Percentiles rank a stretch among this genome's conserved stretches.
phyloP scores from a whole-genome alignment of 495 filamentous ascomycete genomes.

The Corynascus novoguineensis region DNA sequence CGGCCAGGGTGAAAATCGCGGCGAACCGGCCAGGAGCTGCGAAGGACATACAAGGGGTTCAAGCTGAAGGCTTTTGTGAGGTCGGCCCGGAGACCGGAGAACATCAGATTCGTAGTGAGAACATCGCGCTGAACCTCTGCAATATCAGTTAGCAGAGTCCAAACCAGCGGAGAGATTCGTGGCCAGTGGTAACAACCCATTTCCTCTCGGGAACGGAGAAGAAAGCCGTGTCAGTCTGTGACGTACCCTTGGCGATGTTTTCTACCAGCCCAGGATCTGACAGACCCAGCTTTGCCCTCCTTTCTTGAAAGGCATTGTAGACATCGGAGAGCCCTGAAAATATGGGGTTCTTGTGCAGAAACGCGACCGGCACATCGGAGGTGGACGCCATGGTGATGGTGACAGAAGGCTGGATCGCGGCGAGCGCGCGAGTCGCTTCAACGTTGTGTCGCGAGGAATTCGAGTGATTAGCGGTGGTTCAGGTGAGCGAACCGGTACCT shows the following conservation, averaged over 20 bases:
- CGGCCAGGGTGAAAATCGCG: not conserved
- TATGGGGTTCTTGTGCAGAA: conserved; percentile 68
- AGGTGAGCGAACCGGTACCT: not conserved
- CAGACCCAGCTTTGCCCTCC: conserved; percentile 79
- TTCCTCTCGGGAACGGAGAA: not conserved
- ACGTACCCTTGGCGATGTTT: conserved; percentile 62
- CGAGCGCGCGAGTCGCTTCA: conserved; percentile 12
- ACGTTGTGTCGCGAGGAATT: conserved; percentile 15
- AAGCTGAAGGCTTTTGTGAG: conserved; percentile 92
- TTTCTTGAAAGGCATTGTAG: conserved; percentile 76
- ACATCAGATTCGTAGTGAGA: conserved; percentile 89
- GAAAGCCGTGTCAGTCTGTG: not conserved
- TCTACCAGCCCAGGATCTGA: conserved; percentile 90
- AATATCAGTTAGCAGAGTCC: conserved; percentile 13
- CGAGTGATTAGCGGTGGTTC: not conserved
- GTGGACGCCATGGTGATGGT: conserved; percentile 36
- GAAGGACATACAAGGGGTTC: conserved; percentile 55
- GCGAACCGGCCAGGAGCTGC: not conserved
- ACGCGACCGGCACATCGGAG: conserved; percentile 53
- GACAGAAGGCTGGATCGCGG: conserved; percentile 20
- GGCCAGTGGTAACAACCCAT: not conserved
- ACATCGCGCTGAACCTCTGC: conserved; percentile 90
- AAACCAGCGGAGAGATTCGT: not conserved
- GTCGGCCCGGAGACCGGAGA: conserved; percentile 90
- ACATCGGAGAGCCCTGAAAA: conserved; percentile 64